Base-by-base conservation (phyloP, 2,329 filamentous ascomycete species). In the Arthrobotrys conoides region DNA sequence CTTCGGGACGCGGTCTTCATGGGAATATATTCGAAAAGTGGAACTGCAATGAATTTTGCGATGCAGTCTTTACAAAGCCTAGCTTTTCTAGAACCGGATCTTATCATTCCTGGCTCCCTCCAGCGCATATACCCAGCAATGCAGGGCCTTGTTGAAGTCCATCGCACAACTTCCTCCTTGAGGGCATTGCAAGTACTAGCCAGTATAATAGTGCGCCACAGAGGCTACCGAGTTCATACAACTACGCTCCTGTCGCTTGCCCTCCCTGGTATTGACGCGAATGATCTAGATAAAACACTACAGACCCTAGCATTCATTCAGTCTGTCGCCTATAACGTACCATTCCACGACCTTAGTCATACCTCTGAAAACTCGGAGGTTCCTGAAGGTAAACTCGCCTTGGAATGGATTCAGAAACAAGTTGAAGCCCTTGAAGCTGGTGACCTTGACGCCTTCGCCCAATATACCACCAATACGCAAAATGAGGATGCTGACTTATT, bases 101-200 rank as follows among this genome's bases (percentile, higher is more conserved):
- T 98, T 81, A 95, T 99, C 76, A 87, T 99, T 0, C 96, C 96
- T 0, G 96, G 96, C 49, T 95, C 96, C 27, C 85, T 99, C 73
- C 96, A 99, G 84, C 90, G 96, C 79, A 98, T 99, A 83, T 99
- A 99, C 83, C 96, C 96, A 10, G 96, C 95, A 81, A 90, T 99
- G 84, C 96, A 99, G 84, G 96, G 96, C 0, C 87, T 99, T 66
- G 96, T 99, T 3, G 96, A 99, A 85, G 96, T 99, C 2, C 96
- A 99, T 86, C 90, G 96, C 67, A 99, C 96, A 1, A 95, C 94
- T 4, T 97, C 96, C 0, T 97, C 95, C 75, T 88, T 99, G 75
- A 92, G 95, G 82, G 93, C 95, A 49, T 87, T 99, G 77, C 94
- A 97, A 85, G 93, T 97, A 87, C 90, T 98, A 79, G 93, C 94